These are phyloP conservation scores for Ogataea dorogensis DNA, from an alignment of 805 yeast species.

Conservation along the genomic window DNA sequence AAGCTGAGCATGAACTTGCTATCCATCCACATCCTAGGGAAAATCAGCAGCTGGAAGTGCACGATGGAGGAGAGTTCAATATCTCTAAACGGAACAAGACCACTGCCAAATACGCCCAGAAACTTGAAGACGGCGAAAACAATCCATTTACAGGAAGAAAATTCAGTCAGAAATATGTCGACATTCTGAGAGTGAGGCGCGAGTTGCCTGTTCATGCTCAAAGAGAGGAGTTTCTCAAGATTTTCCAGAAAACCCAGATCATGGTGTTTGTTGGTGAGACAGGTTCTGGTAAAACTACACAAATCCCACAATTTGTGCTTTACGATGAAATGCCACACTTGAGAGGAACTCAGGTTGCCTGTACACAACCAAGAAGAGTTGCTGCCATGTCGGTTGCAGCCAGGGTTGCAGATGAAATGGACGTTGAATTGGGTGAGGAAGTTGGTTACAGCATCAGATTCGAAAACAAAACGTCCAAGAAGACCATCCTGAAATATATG, in stretches of 20 bases:
- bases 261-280: slow-evolving; percentile 99
- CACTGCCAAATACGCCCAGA: slow-evolving; percentile 59
- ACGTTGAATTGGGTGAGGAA: slow-evolving; percentile 86
- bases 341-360: slow-evolving; percentile 81
- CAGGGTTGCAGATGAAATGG: slow-evolving; percentile 97
- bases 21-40: slow-evolving; percentile 46
- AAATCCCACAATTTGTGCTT: slow-evolving; percentile 92
- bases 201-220: slow-evolving; percentile 93
- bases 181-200: slow-evolving; percentile 74
- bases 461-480: slow-evolving; percentile 79
- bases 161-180: slow-evolving; percentile 67
- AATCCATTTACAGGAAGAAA: slow-evolving; percentile 80
- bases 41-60: slow-evolving; percentile 43
- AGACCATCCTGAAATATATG: slow-evolving; percentile 90
- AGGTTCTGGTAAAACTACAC: slow-evolving; percentile 98
- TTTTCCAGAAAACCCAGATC: slow-evolving; percentile 85
- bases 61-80: slow-evolving; percentile 65
- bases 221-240: slow-evolving; percentile 79
- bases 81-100: slow-evolving; percentile 59
- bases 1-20: slow-evolving; percentile 54
- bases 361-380: slow-evolving; percentile 96
- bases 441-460: slow-evolving; percentile 96
- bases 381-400: slow-evolving; percentile 99
- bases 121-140: slow-evolving; percentile 51
- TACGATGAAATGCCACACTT: slow-evolving; percentile 92